Base-by-base conservation (phyloP, 495 filamentous ascomycete genomes). In the Neurospora terricola region DNA sequence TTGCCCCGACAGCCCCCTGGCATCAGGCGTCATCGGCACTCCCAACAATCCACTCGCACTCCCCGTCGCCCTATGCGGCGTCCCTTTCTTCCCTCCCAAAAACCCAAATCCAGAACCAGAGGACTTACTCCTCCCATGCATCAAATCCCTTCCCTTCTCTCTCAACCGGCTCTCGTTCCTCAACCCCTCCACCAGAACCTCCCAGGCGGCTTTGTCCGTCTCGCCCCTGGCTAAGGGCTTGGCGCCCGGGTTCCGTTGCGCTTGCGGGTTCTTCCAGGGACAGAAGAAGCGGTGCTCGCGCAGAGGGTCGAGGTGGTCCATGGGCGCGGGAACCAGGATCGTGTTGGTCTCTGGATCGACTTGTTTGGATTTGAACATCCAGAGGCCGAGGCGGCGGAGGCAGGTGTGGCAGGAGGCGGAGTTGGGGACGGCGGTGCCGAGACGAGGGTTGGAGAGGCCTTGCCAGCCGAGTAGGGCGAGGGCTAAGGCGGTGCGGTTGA, bases 401-500 rank as follows among this genome's bases (percentile, higher is more conserved):
- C 96, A 99, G 43, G 91, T 91, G 69, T 88, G 83, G 79, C 96
- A 99, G 0, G 88, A 89, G 18, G 90, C 90, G n/a, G 93, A 82
- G 66, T 90, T 92, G 4, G 90, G 86, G 37, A 87, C 84, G 36
- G 81, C 75, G 36, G 36, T 71, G 68, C 82, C 82, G 72, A 89
- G 86, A 23, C 88, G 85, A 38, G 87, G 86, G 78, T 93, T 90
- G 18, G 82, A 84, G 34, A 91, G 87, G 59, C 88, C 88, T 75
- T 92, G 88, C 96, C 96, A 99, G 73, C 96, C 96, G 71, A 94
- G 91, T 16, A 97, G 82, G 3, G 94, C 91, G 59, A 98, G 86
- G 10, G 87, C 82, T 21, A 97, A 85, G 18, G 95, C 93, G 40
- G 86, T 82, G 69, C 86, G 86, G 78, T 92, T 91, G 48, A 90